Conservation (phyloP, 2,329 filamentous ascomycete species). For the Penicillium sp. region DNA sequence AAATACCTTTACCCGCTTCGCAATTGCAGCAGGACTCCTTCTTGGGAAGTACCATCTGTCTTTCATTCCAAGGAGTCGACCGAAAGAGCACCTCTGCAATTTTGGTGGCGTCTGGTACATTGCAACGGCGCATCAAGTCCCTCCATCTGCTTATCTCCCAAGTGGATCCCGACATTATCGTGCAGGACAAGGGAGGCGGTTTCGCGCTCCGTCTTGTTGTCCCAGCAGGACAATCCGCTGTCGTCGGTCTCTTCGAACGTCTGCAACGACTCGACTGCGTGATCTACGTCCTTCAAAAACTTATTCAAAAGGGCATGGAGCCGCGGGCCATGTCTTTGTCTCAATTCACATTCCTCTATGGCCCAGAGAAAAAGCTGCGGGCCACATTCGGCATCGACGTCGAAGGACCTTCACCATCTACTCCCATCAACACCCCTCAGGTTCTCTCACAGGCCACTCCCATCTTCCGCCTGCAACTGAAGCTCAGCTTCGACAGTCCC, state of each 20-base stretch:
- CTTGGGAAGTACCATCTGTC: conserved; percentile 44
- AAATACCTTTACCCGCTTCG: conserved; percentile 36
- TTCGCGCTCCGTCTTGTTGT: conserved; percentile 49
- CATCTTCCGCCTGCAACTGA: conserved; percentile 38
- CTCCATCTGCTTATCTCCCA: conserved; percentile 37
- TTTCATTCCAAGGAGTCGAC: conserved; percentile 49
- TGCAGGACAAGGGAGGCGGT: conserved; percentile 41
- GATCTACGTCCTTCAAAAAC: conserved; percentile 43
- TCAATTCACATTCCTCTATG: conserved; percentile 44
- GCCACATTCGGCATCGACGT: conserved; percentile 42
- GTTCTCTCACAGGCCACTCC: conserved; percentile 32
- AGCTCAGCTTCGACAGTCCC: conserved; percentile 42
- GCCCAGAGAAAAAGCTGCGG: conserved; percentile 35
- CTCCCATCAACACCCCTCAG: conserved; percentile 31
- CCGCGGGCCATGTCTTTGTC: conserved; percentile 44
- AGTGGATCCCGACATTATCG: conserved; percentile 40
- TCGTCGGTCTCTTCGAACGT: conserved; percentile 43
- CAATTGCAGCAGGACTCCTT: conserved; percentile 34
- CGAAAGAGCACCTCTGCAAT: conserved; percentile 39
- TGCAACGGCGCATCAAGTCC: conserved; percentile 36
- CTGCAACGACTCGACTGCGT: conserved; percentile 48
- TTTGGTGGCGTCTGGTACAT: conserved; percentile 45
- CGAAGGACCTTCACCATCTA: conserved; percentile 26
- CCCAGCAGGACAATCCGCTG: conserved; percentile 44
- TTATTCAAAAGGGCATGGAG: conserved; percentile 42